These are phyloP conservation scores for Phycomyces blakesleeanus DNA, from an alignment of 192 early-diverging fungal genomes.

Conservation along the genomic window DNA sequence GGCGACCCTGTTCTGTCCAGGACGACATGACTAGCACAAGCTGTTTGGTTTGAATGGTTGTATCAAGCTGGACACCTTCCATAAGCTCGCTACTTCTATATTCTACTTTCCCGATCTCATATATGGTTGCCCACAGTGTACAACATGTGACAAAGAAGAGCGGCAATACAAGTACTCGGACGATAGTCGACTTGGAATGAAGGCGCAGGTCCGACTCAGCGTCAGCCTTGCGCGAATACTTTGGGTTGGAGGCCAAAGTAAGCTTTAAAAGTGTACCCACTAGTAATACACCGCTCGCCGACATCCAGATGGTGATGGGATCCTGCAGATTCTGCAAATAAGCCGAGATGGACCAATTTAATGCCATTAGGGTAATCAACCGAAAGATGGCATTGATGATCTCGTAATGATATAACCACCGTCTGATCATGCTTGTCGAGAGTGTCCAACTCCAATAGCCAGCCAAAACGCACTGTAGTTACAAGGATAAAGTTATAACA, in stretches of 20 bases:
- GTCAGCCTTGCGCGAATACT: constrained; percentile 13
- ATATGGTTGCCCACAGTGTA: constrained; percentile 43
- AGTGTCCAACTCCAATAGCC: constrained; percentile 57
- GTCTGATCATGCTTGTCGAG: constrained; percentile 50
- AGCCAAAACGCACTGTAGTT: constrained; percentile 47
- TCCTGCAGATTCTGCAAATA: constrained; percentile 43
- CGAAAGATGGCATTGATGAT: constrained; percentile 48
- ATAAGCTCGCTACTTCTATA: constrained; percentile 35
- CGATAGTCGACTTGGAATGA: constrained; percentile 22
- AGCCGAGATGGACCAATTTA: constrained; percentile 51
- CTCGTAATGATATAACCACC: constrained; percentile 60
- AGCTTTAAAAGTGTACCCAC: constrained; percentile 37
- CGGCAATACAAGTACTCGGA: constrained; percentile 40
- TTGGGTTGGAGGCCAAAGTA: constrained; percentile 29
- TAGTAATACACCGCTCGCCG: constrained; percentile 42
- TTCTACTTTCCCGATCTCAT: constrained; percentile 39
- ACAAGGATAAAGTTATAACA: neutral
- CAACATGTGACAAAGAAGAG: constrained; percentile 45
- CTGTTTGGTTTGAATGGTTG: constrained; percentile 30
- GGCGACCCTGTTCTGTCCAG: constrained; percentile 41
- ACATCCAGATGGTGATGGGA: constrained; percentile 54
- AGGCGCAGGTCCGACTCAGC: neutral
- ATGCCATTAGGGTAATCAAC: constrained; percentile 46
- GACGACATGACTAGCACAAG: constrained; percentile 52
- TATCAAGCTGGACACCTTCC: constrained; percentile 8